Conservation (phyloP, 257 asterid genomes). For the Lycium barbarum region DNA sequence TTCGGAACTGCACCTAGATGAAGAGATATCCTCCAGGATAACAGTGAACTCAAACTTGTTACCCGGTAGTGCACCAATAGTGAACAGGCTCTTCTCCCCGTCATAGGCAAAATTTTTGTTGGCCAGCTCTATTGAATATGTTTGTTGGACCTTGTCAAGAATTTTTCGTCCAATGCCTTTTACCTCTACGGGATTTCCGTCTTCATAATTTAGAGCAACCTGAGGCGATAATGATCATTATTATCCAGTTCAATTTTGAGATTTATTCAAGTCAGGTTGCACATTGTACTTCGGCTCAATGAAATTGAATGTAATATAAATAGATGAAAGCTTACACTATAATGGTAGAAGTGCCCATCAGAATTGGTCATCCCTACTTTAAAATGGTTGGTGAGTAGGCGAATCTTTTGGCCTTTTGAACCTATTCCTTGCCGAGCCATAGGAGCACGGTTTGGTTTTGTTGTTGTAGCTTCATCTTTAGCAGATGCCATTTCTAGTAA, state of each 20-base stretch:
- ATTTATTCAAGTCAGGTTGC: neutral
- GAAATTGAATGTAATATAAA: neutral
- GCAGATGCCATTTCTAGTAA: neutral
- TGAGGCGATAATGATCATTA: slow-evolving; percentile 29
- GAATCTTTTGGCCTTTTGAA: slow-evolving; percentile 38
- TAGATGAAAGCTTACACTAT: slow-evolving; percentile 51
- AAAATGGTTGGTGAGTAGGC: slow-evolving; percentile 64
- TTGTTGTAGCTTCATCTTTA: slow-evolving; percentile 11
- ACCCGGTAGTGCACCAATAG: slow-evolving; percentile 69
- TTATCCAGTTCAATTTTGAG: neutral
- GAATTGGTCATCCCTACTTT: slow-evolving; percentile 49
- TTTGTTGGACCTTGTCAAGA: slow-evolving; percentile 53
- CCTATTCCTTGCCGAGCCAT: slow-evolving; percentile 58
- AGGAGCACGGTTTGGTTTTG: slow-evolving; percentile 42
- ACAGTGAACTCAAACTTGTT: slow-evolving; percentile 65
- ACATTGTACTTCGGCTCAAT: neutral
- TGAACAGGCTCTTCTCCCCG: slow-evolving; percentile 73
- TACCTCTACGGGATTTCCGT: slow-evolving; percentile 60
- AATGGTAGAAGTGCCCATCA: slow-evolving; percentile 60
- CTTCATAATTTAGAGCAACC: slow-evolving; percentile 69
- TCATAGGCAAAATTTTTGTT: slow-evolving; percentile 68
- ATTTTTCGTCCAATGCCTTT: slow-evolving; percentile 68
- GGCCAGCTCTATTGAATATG: slow-evolving; percentile 50
- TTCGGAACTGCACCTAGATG: slow-evolving; percentile 44
- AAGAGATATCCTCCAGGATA: slow-evolving; percentile 53